Evolutionary conservation across 805 yeast genomes (phyloP), one percentile per base, ranked within the genome.

Genomic region (Trichomonascus vanleenenianus): DNA sequence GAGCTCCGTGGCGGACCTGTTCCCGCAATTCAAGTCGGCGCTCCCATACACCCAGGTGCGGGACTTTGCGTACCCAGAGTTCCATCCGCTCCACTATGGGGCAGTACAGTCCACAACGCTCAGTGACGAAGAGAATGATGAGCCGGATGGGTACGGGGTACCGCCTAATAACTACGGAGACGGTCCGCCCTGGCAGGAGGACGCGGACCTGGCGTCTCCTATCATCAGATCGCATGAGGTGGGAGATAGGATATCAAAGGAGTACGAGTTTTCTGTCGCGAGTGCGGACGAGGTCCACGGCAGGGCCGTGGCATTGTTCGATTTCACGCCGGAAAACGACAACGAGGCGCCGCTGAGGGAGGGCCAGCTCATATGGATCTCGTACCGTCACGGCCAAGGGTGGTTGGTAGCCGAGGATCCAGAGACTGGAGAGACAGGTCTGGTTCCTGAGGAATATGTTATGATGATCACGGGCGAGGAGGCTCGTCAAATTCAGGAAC

Each of bases 381-480:
- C 83, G 48, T 91, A 89, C 62, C 78, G 94, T 47, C 96, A 91
- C 62, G 97, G 97, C 20, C 97, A 91, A 62, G 99, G 99, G 6
- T 93, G 98, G 99, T 73, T 93, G 2, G 97, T 93, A 43, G 97
- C 97, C 0, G 73, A 73, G 49, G 88, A 87, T 57, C 82, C 85
- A 1, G 71, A 59, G 22, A 73, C 83, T 2, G 87, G 86, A 1
- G 83, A 81, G 51, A 85, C 94, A 10, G 98, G 98, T 1, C 74
- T 93, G 43, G 95, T 93, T 4, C 98, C 98, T 1, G 95, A 89
- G 57, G 96, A 85, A 56, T 93, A 89, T 57, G 96, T 93, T 27
- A 83, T 85, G 22, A 27, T 53, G 46, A 39, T 46, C 10, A 36
- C 42, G 5, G 37, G 34, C 22, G 39, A 46, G 18, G 52, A 49